Conservation (phyloP, 2,329 filamentous ascomycete genomes). For the Fusarium sp. region DNA sequence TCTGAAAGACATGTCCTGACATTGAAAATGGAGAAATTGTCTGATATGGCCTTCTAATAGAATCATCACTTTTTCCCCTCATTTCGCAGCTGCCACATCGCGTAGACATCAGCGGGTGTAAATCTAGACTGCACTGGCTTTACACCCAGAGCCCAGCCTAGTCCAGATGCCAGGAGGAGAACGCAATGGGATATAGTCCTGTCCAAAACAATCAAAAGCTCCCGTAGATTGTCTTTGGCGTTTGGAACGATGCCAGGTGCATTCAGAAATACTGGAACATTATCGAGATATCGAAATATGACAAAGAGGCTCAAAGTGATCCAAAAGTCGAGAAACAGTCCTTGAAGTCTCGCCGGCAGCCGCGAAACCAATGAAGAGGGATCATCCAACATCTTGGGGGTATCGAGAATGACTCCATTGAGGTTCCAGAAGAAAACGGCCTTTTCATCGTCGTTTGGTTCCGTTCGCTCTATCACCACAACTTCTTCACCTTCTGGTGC, state of each 20-base stretch:
- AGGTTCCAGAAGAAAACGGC: slow-evolving; percentile 62
- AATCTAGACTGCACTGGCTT: slow-evolving; percentile 10
- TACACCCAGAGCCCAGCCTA: slow-evolving; percentile 3
- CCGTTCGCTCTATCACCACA: slow-evolving; percentile 60
- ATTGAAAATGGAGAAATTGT: no score
- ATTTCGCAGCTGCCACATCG: not conserved
- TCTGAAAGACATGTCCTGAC: no score
- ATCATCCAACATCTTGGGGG: slow-evolving; percentile 19
- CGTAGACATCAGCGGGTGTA: slow-evolving; percentile 8
- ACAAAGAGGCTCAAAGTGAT: slow-evolving; percentile 46
- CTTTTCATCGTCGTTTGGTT: slow-evolving; percentile 58
- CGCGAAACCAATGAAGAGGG: not conserved
- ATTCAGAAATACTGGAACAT: slow-evolving; percentile 47
- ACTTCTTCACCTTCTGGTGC: slow-evolving; percentile 49
- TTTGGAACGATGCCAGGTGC: rapidly evolving
- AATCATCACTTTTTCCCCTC: no score
- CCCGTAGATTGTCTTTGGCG: rapidly evolving
- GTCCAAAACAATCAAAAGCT: not conserved
- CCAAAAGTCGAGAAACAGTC: slow-evolving; percentile 43
- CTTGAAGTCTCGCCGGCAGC: slow-evolving; percentile 26
- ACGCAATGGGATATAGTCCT: slow-evolving; percentile 1
- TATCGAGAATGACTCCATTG: slow-evolving; percentile 54
- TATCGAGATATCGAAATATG: slow-evolving; percentile 47
- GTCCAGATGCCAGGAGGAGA: slow-evolving; percentile 1
- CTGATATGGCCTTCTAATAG: no score